Evolutionary conservation across 345 rosid species (phyloP), one percentile per base, ranked within the genome.

Genomic region (Ceriops decandra): DNA sequence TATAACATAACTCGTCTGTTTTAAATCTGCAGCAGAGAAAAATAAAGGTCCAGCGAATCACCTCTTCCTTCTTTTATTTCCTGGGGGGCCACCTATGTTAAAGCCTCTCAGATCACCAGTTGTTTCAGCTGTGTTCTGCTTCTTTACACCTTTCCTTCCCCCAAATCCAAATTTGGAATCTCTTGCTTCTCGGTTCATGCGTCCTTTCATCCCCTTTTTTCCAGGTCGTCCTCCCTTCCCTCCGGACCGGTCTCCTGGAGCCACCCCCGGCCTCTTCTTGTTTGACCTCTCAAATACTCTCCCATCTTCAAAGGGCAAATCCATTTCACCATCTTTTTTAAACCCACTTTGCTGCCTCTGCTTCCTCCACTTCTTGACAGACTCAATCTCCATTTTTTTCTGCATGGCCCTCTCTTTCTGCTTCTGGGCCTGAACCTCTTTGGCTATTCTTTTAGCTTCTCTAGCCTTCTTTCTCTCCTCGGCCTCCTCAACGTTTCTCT

Each of bases 381-480:
- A 15, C 77, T 91, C 96, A 38, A 91, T 88, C 27, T 79, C 95
- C 15, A 76, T 81, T 69, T 88, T 89, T 69, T 88, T 91, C 84
- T 89, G 90, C 68, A 85, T 80, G 1, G 92, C 64, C 36, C 90
- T 79, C 74, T 89, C 93, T 69, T 90, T 95, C 81, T 68, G 84
- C 83, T 87, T 91, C 84, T 87, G 87, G 56, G 88, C 85, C 70
- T 95, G 99, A 27, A 91, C 80, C 75, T 88, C 95, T 73, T 90
- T 91, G 30, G 96, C 84, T 42, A 87, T 36, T 35, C 59, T 88
- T 86, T 89, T 95, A n/a, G 90, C 69, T 62, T 91, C 91, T 73
- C 96, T 83, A 7, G 92, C 90, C 75, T 88, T 95, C 85, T 76
- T 88, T 65, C 99, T 95, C 86, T 95, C 95, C 67, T 91, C 91